Base-by-base conservation (phyloP, 768 basidiomycete genomes). In the Trametes sanguinea region DNA sequence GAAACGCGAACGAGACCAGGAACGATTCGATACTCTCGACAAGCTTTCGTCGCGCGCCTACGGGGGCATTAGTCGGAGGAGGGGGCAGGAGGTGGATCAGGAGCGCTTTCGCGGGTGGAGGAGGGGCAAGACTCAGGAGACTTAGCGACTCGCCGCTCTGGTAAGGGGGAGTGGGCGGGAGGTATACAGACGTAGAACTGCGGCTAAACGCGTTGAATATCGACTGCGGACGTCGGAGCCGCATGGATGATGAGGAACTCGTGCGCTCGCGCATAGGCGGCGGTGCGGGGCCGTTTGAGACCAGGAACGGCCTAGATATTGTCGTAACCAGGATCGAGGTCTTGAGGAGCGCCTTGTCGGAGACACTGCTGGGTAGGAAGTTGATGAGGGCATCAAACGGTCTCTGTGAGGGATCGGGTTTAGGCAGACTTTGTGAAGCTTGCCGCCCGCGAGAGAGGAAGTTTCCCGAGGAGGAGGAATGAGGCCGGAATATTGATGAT, bases 291-390 rank as follows among this genome's bases (percentile, higher is more conserved):
- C 58, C 42, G 27, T 60, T 62, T n/a, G 73, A 55, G 7, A 66
- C 62, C 33, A 80, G 70, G 63, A 76, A 78, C 6, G 77, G 73
- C 3, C 75, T 72, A 9, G 71, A 69, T 35, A 80, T 71, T 11
- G 78, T 76, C 29, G 77, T 78, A 13, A 78, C 73, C 11, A 79
- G 74, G 54, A 80, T 79, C 5, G 76, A 64, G 40, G 75, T 73
- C 64, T 76, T 77, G 16, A 80, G 69, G 22, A 77, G 62, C 1
- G 72, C 66, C 56, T 75, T 74, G 62, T 76, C 74, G 3, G 72
- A 62, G 30, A 74, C 53, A 14, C 63, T 32, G 3, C 54, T 29
- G 6, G 78, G 76, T 47, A 77, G 65, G 67, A 74, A 77, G 56
- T 79, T 75, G 58, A 79, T 51, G 13, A 80, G 67, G 2, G 68